Base-by-base conservation (phyloP, 2,329 filamentous ascomycete genomes). In the Aspergillus melleus region DNA sequence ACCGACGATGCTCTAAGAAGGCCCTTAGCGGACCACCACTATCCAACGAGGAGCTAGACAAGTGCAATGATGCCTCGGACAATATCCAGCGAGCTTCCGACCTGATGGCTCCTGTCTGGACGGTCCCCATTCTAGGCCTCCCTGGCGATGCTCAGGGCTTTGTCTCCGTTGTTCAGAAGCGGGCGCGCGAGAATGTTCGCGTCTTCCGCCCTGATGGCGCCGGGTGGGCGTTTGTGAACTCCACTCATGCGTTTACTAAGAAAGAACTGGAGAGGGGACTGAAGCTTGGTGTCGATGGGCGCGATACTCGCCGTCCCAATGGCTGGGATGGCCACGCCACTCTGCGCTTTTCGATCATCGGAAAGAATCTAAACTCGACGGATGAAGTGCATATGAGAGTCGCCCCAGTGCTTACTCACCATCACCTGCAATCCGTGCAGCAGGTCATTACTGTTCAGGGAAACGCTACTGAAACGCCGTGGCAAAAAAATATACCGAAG, bases 351-450 rank as follows among this genome's bases (percentile, higher is more conserved):
- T 64, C 64, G 9, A 67, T 79, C 1, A 55, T 57, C 10, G 68
- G 72, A 53, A 62, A 63, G 0, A 53, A 57, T 0, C 29, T 59
- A 3, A 55, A 58, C 1, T 64, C 60, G 0, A 74, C 76, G 53
- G 60, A 64, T 39, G 46, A 49, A 0, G 75, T 79, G 3, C 64
- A 63, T 3, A 61, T 80, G 4, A 73, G 71, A 3, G 69, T 77
- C 9, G 76, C 77, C 0, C 77, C 77, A 0, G 67, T 79, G 2
- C 63, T 79, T 11, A 71, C 68, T 2, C 77, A 79, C 42, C 74
- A 79, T 57, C 75, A 77, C 52, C 55, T 70, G 6, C 74, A 80
- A 59, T 42, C 26, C 5, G 67, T 69, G 0, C 54, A 72, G 9
- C 59, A 66, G 3, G 58, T 78, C 1, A 50, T 79, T 22, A 67